These are phyloP conservation scores for Diutina siamensis DNA, from an alignment of 1,139 yeast species.

Conservation along the genomic window DNA sequence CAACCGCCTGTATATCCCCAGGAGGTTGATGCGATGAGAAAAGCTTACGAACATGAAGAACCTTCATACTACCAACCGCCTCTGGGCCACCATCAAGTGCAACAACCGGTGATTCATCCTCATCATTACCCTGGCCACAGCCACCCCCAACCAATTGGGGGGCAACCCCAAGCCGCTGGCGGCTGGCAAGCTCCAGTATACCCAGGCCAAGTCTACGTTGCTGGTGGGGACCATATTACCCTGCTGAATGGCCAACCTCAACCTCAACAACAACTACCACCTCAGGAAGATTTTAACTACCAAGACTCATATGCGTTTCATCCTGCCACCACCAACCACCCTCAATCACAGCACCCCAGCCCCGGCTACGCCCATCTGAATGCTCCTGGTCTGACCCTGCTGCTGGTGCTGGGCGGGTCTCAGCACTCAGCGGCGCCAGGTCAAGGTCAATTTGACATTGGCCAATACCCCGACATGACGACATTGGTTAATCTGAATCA, in stretches of 20 bases:
- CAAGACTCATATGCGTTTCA: conserved; percentile 4
- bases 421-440: not conserved
- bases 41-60: conserved; percentile 2
- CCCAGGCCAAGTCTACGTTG: not conserved
- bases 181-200: not conserved
- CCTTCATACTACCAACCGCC: not conserved
- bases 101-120: not conserved
- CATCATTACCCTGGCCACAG: not conserved
- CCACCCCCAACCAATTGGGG: not conserved
- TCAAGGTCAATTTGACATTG: not conserved
- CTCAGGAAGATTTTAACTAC: not conserved
- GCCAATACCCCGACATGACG: conserved; percentile 27
- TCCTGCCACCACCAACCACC: not conserved
- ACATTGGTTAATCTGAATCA: conserved; percentile 28
- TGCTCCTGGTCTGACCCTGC: conserved; percentile 1
- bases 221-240: not conserved
- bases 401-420: conserved; percentile 4
- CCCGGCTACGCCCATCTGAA: conserved; percentile 5
- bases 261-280: not conserved
- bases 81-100: not conserved
- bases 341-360: not conserved
- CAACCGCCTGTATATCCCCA: conserved; percentile 1
- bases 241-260: no score
- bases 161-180: not conserved
- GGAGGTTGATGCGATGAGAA: conserved; percentile 5